phyloP scores from a whole-genome alignment of 2,329 filamentous ascomycete species.

The Colletotrichum melonis region DNA sequence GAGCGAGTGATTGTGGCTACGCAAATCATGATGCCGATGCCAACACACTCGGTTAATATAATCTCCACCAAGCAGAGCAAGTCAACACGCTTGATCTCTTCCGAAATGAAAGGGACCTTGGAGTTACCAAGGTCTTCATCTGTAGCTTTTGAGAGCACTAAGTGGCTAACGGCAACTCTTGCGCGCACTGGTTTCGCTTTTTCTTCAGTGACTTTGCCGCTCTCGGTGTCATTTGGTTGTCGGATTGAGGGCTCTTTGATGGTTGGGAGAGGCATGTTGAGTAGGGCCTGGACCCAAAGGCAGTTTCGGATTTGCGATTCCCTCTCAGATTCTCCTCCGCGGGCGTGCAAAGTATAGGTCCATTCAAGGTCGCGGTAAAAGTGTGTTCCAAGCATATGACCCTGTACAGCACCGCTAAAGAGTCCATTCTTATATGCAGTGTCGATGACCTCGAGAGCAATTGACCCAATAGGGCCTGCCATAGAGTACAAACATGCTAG shows the following conservation, averaged over 20 bases:
- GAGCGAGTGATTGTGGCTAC: conserved; percentile 4
- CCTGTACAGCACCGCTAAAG: background rate
- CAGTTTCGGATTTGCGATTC: conserved; percentile 34
- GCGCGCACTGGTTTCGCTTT: background rate
- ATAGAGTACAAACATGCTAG: conserved; percentile 35
- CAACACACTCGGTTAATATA: background rate
- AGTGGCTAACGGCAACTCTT: background rate
- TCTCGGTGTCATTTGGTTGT: background rate
- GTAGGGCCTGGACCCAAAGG: conserved; percentile 35
- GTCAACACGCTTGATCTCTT: background rate
- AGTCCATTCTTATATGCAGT: background rate
- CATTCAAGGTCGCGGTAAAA: background rate
- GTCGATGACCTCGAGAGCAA: conserved; percentile 27
- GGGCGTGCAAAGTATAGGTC: background rate
- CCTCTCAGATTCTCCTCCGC: background rate
- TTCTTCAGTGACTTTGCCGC: background rate
- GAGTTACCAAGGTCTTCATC: background rate
- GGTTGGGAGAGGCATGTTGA: conserved; percentile 14
- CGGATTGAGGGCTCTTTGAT: background rate
- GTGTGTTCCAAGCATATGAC: background rate
- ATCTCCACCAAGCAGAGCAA: background rate
- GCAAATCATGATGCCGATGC: background rate
- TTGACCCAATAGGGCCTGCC: conserved; percentile 38
- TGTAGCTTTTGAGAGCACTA: background rate
- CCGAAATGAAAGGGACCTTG: background rate